Evolutionary conservation across 1,139 yeast species (phyloP).

Genomic region (Blastobotrys proliferans): DNA sequence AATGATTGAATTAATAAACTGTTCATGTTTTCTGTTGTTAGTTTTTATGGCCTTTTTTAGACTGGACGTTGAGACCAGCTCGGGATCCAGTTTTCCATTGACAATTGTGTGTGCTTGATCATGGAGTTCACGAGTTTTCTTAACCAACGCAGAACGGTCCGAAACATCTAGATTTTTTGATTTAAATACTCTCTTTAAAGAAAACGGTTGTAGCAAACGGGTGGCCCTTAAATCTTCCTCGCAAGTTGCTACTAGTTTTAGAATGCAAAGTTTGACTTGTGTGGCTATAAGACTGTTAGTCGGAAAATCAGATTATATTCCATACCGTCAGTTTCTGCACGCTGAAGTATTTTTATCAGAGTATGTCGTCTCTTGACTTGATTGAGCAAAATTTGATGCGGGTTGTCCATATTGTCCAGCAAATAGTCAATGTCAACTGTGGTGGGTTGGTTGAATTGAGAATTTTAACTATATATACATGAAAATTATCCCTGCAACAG

Average conservation of each 20-base stretch:
- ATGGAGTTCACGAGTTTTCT: neutral
- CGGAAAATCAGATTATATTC: neutral
- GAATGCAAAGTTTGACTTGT: constrained; percentile 1
- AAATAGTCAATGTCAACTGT: no score
- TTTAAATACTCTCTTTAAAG: neutral
- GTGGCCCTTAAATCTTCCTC: constrained; percentile 9
- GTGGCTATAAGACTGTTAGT: neutral
- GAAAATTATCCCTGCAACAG: no score
- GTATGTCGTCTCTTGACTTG: constrained; percentile 8
- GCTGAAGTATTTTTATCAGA: constrained; percentile 5
- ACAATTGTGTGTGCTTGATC: neutral
- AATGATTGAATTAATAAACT: constrained; percentile 5
- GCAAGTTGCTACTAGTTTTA: constrained; percentile 4
- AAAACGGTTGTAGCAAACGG: constrained; percentile 5
- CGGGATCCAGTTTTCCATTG: neutral
- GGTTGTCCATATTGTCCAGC: no score
- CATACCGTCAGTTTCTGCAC: constrained; percentile 2
- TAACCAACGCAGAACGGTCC: constrained; percentile 3
- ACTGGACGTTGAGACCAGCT: constrained; percentile 1
- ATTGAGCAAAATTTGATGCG: constrained; percentile 2
- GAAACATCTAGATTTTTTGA: neutral
- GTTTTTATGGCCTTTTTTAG: neutral
- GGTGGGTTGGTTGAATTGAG: no score
- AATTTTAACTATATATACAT: no score
- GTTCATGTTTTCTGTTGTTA: constrained; percentile 6